Evolutionary conservation across 1,139 yeast species (phyloP), one percentile per base, ranked within the genome.

Genomic region (Lodderomyces jiufengensis): DNA sequence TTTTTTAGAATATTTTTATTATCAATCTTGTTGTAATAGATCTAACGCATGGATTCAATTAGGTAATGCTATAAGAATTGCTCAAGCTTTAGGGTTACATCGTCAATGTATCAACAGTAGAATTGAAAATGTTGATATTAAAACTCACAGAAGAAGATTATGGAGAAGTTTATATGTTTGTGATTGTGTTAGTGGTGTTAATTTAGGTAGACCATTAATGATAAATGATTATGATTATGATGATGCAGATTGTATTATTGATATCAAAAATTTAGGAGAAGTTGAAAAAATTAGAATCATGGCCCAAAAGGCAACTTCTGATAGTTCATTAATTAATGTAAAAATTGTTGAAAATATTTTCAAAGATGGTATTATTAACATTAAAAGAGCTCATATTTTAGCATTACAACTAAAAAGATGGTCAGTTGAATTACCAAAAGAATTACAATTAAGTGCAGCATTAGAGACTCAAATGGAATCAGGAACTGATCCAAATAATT

Each of bases 1-100:
- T 38, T 45, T 65, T 24, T 46, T 69, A 24, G 49, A 58, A 25
- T 61, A 57, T 41, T 58, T 67, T 38, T 69, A 54, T 45, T 59
- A 65, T 40, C 70, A 66, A 35, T 51, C 59, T 25, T 54, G 52
- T 22, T 63, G 68, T 24, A 59, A 61, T 34, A 53, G 70, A 39
- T 61, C 63, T 36, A 55, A 67, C 1, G 61, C 73, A 4, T 70
- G 75, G 75, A 54, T 43, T n/a, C 31, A 34, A 10, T 33, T 44
- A 14, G 45, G 48, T 1, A 65, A 72, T 7, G 80, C 82, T 1
- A 67, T 76, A 2, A 61, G 85, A 37, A 68, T 66, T 42, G 83
- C 84, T 0, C 78, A 73, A 44, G 82, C 78, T 31, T 55, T 81
- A 36, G 92, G 92, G 0, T 57, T 84, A 22, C 84, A 83, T 48